A percentile compares a stretch with the other conserved stretches of the same genome.
Conservation (phyloP, 768 basidiomycete species). For the Lactifluus subvellereus region DNA sequence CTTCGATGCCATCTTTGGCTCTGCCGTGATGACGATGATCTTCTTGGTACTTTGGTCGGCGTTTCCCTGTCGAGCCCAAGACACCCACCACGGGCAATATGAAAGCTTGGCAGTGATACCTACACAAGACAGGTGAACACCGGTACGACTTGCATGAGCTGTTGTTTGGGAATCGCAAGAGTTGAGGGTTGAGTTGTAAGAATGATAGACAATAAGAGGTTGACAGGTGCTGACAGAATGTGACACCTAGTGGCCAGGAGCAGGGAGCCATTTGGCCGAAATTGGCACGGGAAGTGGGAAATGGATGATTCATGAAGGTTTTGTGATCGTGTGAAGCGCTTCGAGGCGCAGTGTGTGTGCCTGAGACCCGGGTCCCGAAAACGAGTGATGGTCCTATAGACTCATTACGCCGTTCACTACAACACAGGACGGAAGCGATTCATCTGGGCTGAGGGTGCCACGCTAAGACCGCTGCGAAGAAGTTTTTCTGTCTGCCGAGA, state of each 20-base stretch:
- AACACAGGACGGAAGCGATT: background rate
- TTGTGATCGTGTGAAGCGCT: background rate
- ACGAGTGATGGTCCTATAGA: too few species aligned
- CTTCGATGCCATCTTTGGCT: background rate
- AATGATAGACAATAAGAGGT: background rate
- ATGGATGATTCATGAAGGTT: background rate
- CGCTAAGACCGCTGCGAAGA: background rate
- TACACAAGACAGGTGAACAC: too few species aligned
- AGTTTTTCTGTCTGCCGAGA: background rate
- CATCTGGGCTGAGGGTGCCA: background rate
- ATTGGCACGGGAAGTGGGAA: background rate
- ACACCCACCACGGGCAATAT: background rate
- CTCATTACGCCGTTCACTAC: too few species aligned
- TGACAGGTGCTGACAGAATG: background rate
- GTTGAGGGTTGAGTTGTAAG: background rate
- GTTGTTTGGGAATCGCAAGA: too few species aligned
- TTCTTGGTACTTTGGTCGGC: background rate
- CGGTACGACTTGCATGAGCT: too few species aligned
- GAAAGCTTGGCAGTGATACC: too few species aligned
- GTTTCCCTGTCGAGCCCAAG: background rate
- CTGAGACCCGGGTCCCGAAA: background rate
- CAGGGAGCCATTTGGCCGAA: background rate
- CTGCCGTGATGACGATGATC: background rate
- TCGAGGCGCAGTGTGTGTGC: background rate
- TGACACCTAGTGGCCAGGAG: background rate